Percentiles rank a stretch among this genome's conserved stretches.
Evolutionary conservation across 225 moss, liverwort and hornwort genomes (phyloP).

Genomic region (Polytrichum formosum): DNA sequence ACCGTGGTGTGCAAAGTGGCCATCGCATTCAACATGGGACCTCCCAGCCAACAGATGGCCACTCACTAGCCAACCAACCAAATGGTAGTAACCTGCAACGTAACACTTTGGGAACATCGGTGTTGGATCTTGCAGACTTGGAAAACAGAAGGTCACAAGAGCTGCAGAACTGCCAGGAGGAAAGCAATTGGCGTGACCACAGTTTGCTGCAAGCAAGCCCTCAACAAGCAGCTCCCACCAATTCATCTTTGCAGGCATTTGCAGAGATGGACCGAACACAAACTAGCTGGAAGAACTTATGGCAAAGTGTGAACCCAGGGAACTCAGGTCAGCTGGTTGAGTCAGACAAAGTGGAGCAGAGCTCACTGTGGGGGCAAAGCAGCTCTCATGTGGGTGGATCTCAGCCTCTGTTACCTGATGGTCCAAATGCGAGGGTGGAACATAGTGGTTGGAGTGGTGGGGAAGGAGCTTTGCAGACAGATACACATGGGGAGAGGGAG

Average conservation of each 20-base stretch:
- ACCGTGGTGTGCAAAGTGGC: slow-evolving; percentile 54
- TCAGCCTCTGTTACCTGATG: slow-evolving; percentile 44
- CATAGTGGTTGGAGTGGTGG: slow-evolving; percentile 62
- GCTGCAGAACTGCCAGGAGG: slow-evolving; percentile 54
- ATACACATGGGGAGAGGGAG: slow-evolving; percentile 51
- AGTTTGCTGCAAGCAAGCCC: slow-evolving; percentile 66
- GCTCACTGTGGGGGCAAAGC: slow-evolving; percentile 54
- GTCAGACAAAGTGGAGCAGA: slow-evolving; percentile 61
- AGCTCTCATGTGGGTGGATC: slow-evolving; percentile 48
- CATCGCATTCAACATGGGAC: slow-evolving; percentile 69
- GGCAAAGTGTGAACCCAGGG: slow-evolving; percentile 68
- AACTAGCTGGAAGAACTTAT: slow-evolving; percentile 81
- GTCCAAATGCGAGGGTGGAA: slow-evolving; percentile 48
- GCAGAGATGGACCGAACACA: slow-evolving; percentile 57
- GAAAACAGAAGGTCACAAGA: slow-evolving; percentile 48
- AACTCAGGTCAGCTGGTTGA: slow-evolving; percentile 62
- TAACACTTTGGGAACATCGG: slow-evolving; percentile 36
- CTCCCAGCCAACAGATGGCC: slow-evolving; percentile 45
- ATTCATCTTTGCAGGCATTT: slow-evolving; percentile 62
- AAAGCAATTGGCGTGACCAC: slow-evolving; percentile 84
- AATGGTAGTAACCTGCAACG: slow-evolving; percentile 57
- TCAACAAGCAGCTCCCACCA: slow-evolving; percentile 47
- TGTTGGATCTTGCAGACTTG: slow-evolving; percentile 52
- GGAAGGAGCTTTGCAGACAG: slow-evolving; percentile 59
- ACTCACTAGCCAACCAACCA: slow-evolving; percentile 45